phyloP scores from a whole-genome alignment of 2,329 filamentous ascomycete species.

The Ceratocystis diversiconidia region DNA sequence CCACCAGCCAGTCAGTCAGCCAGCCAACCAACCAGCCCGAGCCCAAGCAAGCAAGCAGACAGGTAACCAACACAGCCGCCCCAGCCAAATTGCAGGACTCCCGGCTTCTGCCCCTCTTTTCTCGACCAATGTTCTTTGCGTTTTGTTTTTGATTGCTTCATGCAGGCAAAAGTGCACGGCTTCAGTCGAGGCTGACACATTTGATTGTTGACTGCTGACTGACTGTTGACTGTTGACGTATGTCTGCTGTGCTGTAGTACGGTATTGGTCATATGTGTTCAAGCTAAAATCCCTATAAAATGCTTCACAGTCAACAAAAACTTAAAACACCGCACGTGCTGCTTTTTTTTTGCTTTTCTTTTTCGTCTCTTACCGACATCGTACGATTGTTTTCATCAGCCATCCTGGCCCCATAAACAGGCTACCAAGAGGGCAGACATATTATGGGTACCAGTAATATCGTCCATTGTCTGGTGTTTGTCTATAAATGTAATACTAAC shows the following conservation, averaged over 20 bases:
- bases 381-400: neutral
- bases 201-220: too few relatives aligned
- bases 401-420: neutral
- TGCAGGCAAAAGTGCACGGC: neutral
- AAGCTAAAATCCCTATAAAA: neutral
- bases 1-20: neutral
- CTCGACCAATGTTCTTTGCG: neutral
- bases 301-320: neutral
- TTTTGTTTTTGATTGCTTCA: neutral
- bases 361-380: neutral
- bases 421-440: neutral
- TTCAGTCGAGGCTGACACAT: too few relatives aligned
- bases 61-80: neutral
- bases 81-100: neutral
- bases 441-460: neutral
- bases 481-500: neutral
- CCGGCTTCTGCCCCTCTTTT: neutral
- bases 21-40: too few relatives aligned
- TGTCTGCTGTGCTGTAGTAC: too few relatives aligned
- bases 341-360: neutral
- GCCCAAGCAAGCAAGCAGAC: too few relatives aligned
- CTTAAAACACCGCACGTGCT: neutral
- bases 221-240: too few relatives aligned
- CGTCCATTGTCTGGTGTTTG: neutral
- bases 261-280: too few relatives aligned